A percentile compares a stretch with the other conserved stretches of the same genome.
Evolutionary conservation across 2,329 filamentous ascomycete species (phyloP).

Genomic region (Pestalotiopsis sp.): DNA sequence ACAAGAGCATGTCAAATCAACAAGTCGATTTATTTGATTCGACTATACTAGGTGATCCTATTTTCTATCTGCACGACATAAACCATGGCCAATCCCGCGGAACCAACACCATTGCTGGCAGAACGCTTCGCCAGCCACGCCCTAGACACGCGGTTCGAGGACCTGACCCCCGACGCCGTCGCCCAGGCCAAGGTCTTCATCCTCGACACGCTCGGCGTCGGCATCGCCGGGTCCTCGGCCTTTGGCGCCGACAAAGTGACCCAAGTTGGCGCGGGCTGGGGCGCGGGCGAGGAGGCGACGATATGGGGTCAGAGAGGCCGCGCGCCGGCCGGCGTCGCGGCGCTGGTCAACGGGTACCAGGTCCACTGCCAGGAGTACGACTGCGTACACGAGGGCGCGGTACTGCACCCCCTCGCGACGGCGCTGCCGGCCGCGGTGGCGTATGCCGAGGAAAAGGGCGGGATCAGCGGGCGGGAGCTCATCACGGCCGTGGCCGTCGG

Average conservation of each 20-base stretch:
- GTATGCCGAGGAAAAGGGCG: conserved; percentile 8
- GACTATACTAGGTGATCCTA: neutral
- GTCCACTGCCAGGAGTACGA: conserved; percentile 15
- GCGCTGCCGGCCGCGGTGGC: conserved; percentile 10
- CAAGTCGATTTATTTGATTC: neutral
- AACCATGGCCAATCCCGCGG: conserved; percentile 1
- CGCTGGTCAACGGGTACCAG: conserved; percentile 12
- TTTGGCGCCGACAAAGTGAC: conserved; percentile 9
- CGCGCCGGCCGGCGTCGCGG: conserved; percentile 9
- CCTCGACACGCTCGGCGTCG: conserved; percentile 13
- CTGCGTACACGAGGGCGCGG: conserved; percentile 14
- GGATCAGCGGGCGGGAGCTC: conserved; percentile 11
- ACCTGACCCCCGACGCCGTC: conserved; percentile 13
- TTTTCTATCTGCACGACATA: neutral
- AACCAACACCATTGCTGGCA: neutral
- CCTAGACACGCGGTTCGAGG: conserved; percentile 8
- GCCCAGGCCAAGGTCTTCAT: conserved; percentile 14
- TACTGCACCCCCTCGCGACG: conserved; percentile 13
- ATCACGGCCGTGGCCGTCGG: conserved; percentile 14
- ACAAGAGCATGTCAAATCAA: neutral
- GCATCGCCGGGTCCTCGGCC: conserved; percentile 14
- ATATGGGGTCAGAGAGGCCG: conserved; percentile 9
- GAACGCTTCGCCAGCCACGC: conserved; percentile 13
- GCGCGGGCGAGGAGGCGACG: conserved; percentile 1
- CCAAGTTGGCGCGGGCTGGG: conserved; percentile 1